Base-by-base conservation (phyloP, 2,329 filamentous ascomycete genomes). In the Cylindrodendrum hubeiense region DNA sequence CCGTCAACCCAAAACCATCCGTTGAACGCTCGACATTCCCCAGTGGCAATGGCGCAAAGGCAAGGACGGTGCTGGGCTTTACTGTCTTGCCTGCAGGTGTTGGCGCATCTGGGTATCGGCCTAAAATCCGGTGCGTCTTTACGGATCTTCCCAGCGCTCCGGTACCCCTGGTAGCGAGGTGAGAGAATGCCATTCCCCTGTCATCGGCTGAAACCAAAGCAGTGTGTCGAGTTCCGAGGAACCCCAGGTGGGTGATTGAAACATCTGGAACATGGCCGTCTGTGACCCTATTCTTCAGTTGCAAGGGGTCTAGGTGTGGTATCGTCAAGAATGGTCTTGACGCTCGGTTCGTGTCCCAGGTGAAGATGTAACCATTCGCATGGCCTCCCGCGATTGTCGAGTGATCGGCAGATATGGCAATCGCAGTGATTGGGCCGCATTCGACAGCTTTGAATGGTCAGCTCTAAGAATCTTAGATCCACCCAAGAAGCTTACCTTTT, bases 181-280 rank as follows among this genome's bases (percentile, higher is more conserved):
- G 97, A 3, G 96, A 98, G 78, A 99, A 99, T 0, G 96, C 95
- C 97, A 99, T 99, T 21, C 97, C 96, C 52, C 89, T 89, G 74
- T 97, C 93, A 79, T 99, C 95, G 3, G 96, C 96, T 4, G 96
- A 99, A 12, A 98, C 95, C 5, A 99, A 85, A 4, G 97, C 96
- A 15, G 96, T 99, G 74, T 96, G 95, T 64, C 97, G 88, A 3
- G 93, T 98, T 8, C 95, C 96, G 6, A 99, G 84, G 76, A 99
- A 99, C 0, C 95, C 96, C n/a, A 99, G 81, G 79, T 99, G 95
- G 7, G 96, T 89, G 47, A 99, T 89, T 3, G 93, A 87, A 33
- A 90, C 89, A 65, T 91, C 92, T 6, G 90, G 86, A 21, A 96
- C 82, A 81, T 99, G 96, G 2, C 96, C 95, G 82, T 98, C 95